Conservation (phyloP, 345 rosid species). For the Boechera stricta region DNA sequence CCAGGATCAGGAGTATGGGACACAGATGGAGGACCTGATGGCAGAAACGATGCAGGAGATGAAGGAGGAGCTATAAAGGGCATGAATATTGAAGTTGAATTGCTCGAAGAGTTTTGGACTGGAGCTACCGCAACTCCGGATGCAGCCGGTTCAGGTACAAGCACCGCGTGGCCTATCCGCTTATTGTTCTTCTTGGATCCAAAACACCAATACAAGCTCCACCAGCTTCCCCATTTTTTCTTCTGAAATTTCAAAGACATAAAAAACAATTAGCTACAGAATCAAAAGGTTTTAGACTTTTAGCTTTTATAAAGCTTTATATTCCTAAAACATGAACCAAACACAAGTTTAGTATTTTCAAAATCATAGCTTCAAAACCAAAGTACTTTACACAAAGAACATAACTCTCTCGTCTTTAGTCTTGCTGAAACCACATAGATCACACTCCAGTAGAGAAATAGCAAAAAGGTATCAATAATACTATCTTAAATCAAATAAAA, state of each 20-base stretch:
- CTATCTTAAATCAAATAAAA: neutral
- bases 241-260: constrained; percentile 54
- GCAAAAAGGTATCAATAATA: no score
- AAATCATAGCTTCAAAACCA: no score
- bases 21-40: constrained; percentile 81
- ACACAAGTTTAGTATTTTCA: no score
- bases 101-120: constrained; percentile 48
- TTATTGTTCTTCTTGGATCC: constrained; percentile 73
- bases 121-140: constrained; percentile 48
- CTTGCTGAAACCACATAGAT: no score
- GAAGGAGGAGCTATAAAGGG: constrained; percentile 95
- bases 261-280: constrained; percentile 46
- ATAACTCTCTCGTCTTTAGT: no score
- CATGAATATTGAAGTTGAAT: constrained; percentile 52
- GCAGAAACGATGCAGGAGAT: constrained; percentile 96
- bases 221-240: constrained; percentile 86
- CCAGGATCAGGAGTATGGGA: constrained; percentile 78
- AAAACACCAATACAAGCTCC: constrained; percentile 81
- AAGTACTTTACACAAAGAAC: no score
- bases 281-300: neutral
- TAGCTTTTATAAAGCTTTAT: neutral
- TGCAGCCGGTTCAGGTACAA: constrained; percentile 69
- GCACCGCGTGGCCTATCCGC: constrained; percentile 83
- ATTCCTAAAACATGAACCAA: no score
- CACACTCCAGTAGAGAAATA: no score